A percentile compares a stretch with the other conserved stretches of the same genome.
phyloP scores from a whole-genome alignment of 192 early-diverging fungal species.

The Coemansia sp. region DNA sequence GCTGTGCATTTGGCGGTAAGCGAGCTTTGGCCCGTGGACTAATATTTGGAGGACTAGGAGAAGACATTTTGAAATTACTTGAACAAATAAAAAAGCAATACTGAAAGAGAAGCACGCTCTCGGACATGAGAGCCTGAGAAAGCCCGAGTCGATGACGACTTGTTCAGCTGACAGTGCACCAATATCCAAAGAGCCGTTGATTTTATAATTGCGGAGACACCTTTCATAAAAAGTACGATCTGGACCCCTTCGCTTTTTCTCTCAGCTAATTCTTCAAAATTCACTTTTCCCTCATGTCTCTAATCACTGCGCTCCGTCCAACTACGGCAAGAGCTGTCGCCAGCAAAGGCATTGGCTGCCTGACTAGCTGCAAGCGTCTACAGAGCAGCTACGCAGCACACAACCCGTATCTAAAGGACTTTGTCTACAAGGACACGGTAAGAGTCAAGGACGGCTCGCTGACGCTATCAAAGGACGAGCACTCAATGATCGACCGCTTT shows the following conservation, averaged over 20 bases:
- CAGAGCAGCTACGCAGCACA: slow-evolving; percentile 36
- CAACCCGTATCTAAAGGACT: slow-evolving; percentile 49
- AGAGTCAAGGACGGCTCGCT: slow-evolving; percentile 29
- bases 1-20: slow-evolving; percentile 45
- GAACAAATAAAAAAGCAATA: not conserved
- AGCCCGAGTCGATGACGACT: not conserved
- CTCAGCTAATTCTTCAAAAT: not conserved
- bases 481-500: slow-evolving; percentile 67
- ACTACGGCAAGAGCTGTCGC: not conserved
- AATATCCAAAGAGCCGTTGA: not conserved
- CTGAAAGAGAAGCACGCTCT: not conserved
- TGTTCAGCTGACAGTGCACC: not conserved
- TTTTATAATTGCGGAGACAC: not conserved
- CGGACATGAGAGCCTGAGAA: not conserved
- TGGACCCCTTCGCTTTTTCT: not conserved
- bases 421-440: slow-evolving; percentile 32
- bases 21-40: slow-evolving; percentile 1
- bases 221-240: not conserved
- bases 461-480: slow-evolving; percentile 57
- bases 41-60: slow-evolving; percentile 7
- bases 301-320: not conserved
- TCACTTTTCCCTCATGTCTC: not conserved
- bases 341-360: not conserved
- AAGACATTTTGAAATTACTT: slow-evolving; percentile 9
- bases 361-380: not conserved